A percentile compares a stretch with the other conserved stretches of the same genome.
These are phyloP conservation scores for Pharus latifolius DNA, from an alignment of 176 grass and related monocot genomes.

Conservation along the genomic window DNA sequence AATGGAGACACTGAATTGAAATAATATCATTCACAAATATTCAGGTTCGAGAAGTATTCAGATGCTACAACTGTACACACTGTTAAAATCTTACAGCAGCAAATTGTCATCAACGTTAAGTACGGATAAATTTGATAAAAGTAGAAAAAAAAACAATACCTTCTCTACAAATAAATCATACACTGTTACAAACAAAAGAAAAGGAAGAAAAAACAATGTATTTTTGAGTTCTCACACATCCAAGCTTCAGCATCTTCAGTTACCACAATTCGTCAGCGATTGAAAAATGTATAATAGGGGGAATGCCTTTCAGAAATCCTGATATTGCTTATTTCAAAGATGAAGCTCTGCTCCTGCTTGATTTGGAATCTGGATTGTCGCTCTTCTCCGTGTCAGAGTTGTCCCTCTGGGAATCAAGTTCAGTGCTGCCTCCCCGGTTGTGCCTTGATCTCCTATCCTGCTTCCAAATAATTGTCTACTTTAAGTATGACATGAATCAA, in stretches of 20 bases:
- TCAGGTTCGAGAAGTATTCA: slow-evolving; percentile 6
- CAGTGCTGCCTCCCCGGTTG: slow-evolving; percentile 36
- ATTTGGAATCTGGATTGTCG: slow-evolving; percentile 61
- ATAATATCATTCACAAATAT: slow-evolving; percentile 35
- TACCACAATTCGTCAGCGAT: slow-evolving; percentile 37
- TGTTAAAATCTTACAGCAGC: slow-evolving; percentile 32
- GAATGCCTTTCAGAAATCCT: not conserved
- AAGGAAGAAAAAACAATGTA: not conserved
- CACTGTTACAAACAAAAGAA: slow-evolving; percentile 16
- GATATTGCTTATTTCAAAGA: slow-evolving; percentile 37
- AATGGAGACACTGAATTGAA: not conserved
- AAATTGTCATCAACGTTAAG: slow-evolving; percentile 24
- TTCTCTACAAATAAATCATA: slow-evolving; percentile 49
- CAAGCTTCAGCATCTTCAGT: slow-evolving; percentile 6
- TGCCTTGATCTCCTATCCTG: slow-evolving; percentile 62
- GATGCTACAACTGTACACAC: slow-evolving; percentile 49
- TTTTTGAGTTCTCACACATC: slow-evolving; percentile 7
- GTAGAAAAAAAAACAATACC: slow-evolving; percentile 16
- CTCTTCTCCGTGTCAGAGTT: slow-evolving; percentile 80
- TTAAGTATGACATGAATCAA: not conserved
- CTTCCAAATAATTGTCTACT: not conserved
- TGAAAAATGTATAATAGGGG: not conserved
- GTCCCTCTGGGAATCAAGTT: slow-evolving; percentile 66
- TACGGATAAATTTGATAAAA: slow-evolving; percentile 19
- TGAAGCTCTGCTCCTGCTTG: slow-evolving; percentile 37